Conservation (phyloP, 1,284 basidiomycete species). For the Melampsora americana region DNA sequence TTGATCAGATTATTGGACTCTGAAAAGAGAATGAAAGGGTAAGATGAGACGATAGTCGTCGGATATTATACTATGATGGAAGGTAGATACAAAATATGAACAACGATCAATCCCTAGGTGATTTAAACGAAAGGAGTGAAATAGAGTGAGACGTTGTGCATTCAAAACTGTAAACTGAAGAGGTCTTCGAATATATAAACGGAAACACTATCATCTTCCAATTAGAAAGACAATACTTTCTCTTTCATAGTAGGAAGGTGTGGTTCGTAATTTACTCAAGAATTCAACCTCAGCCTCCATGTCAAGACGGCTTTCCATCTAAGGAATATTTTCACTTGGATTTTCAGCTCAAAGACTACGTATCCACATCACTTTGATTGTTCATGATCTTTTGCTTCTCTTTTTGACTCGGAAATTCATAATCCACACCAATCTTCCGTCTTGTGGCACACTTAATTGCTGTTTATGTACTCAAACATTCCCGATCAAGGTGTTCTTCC, state of each 20-base stretch:
- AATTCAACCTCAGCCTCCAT: conserved; percentile 5
- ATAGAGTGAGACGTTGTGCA: conserved; percentile 7
- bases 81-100: not conserved
- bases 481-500: not conserved
- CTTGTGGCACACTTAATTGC: not conserved
- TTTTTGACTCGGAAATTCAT: conserved; percentile 2
- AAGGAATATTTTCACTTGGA: not conserved
- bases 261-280: not conserved
- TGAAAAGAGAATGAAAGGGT: not conserved
- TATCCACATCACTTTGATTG: not conserved
- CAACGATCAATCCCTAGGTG: not conserved
- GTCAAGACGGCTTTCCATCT: not conserved
- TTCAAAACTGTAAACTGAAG: not conserved
- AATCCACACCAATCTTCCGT: not conserved
- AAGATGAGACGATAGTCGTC: not conserved
- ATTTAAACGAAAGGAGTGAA: not conserved
- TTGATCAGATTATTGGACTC: not conserved
- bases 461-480: not conserved
- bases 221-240: not conserved
- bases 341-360: not conserved
- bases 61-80: not conserved
- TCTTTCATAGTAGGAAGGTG: no score
- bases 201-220: conserved; percentile 4
- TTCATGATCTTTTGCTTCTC: conserved; percentile 1
- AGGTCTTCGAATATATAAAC: not conserved